A percentile compares a stretch with the other conserved stretches of the same genome.
phyloP scores from a whole-genome alignment of 2,329 filamentous ascomycete species.

The Colletotrichum orbiculare region DNA sequence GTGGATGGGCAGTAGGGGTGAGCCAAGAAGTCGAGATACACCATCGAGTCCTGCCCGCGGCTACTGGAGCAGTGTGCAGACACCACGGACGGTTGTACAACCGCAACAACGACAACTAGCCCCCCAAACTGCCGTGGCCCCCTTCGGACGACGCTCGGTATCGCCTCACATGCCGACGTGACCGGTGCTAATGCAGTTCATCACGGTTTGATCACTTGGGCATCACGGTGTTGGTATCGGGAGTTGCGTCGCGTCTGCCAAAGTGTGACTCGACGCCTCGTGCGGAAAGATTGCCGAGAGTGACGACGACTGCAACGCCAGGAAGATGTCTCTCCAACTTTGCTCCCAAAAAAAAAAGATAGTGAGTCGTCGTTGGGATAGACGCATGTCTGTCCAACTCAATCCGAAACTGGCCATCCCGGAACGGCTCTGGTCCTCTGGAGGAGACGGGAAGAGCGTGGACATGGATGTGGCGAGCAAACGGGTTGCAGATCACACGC shows the following conservation, averaged over 20 bases:
- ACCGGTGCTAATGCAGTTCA: conserved; percentile 32
- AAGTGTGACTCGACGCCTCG: background rate
- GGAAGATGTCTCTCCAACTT: conserved; percentile 1
- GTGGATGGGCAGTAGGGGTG: conserved; percentile 10
- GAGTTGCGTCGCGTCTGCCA: background rate
- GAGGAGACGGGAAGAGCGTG: background rate
- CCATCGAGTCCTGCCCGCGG: too few species aligned
- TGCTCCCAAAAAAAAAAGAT: background rate
- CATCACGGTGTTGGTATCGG: background rate
- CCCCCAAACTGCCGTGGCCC: conserved; percentile 21
- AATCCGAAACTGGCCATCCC: conserved; percentile 11
- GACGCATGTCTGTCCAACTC: conserved; percentile 9
- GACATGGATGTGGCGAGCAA: conserved; percentile 19
- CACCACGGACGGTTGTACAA: conserved; percentile 13
- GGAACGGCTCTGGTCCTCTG: background rate
- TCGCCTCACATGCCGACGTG: conserved; percentile 20
- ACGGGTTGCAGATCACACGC: conserved; percentile 11
- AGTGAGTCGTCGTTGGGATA: background rate
- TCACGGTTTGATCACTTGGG: conserved; percentile 11
- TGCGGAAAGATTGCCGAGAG: conserved; percentile 14
- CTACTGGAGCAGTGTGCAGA: background rate
- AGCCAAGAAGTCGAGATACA: conserved; percentile 15
- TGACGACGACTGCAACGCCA: conserved; percentile 5
- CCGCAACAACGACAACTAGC: background rate
- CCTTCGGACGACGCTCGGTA: conserved; percentile 33